Evolutionary conservation across 2,329 filamentous ascomycete species (phyloP).

Genomic region (Leptodontidium sp.): DNA sequence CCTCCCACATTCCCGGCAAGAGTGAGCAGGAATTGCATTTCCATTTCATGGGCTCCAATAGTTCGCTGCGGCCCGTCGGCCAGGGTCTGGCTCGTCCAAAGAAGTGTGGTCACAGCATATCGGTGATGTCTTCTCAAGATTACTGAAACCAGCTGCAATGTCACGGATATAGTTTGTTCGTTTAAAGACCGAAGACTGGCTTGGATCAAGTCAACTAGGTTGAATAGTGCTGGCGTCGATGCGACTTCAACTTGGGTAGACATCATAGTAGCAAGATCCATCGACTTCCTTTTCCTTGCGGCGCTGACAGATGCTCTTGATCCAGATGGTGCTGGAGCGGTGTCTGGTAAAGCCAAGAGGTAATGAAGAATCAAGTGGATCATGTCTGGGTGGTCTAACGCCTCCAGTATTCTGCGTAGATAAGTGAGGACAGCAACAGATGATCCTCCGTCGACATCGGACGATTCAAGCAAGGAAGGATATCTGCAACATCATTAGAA

Average conservation of each 20-base stretch:
- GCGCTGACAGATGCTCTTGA: conserved; percentile 66
- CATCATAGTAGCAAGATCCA: conserved; percentile 85
- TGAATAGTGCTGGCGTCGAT: conserved; percentile 86
- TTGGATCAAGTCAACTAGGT: conserved; percentile 87
- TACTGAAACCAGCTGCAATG: conserved; percentile 84
- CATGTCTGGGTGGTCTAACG: conserved; percentile 91
- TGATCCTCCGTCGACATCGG: conserved; percentile 94
- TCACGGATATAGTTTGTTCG: conserved; percentile 88
- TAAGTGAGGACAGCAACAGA: conserved; percentile 97
- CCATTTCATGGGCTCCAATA: conserved; percentile 76
- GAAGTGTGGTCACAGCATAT: conserved; percentile 80
- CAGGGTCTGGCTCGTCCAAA: conserved; percentile 70
- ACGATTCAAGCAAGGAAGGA: conserved; percentile 94
- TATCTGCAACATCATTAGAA: conserved; percentile 65
- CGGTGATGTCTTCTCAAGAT: conserved; percentile 88
- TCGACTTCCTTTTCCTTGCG: conserved; percentile 83
- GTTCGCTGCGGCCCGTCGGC: conserved; percentile 67
- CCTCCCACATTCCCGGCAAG: conserved; percentile 74
- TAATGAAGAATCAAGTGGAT: conserved; percentile 94
- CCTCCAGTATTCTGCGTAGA: conserved; percentile 87
- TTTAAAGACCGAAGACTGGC: conserved; percentile 86
- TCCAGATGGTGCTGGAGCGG: conserved; percentile 43
- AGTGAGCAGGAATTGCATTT: conserved; percentile 75
- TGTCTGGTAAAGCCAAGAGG: conserved; percentile 80
- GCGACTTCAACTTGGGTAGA: conserved; percentile 77